Evolutionary conservation across 2,329 filamentous ascomycete species (phyloP), one percentile per base, ranked within the genome.

Genomic region (Keithomyces neogunnii): DNA sequence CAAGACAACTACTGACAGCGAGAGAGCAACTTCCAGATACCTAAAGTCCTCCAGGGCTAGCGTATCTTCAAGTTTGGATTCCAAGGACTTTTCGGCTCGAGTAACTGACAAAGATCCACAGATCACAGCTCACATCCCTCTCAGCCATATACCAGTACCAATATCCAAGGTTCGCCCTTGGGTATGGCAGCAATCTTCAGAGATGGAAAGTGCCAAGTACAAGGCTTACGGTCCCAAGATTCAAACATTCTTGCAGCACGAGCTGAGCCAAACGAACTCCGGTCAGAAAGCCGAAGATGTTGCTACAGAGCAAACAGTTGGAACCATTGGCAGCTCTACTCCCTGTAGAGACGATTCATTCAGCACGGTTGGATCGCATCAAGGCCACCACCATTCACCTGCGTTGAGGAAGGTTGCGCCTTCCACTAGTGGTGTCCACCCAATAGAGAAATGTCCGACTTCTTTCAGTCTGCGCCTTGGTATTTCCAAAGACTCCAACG

Each of bases 81-180:
- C 5, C n/a, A 19, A 40, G n/a, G 19, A 40, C 26, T 26, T 26
- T 19, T 26, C 3, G 5, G n/a, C 8, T 26, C 38, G 26, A 35
- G 8, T 35, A n/a, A 8, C 26, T 11, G 19, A 38, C 9, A 31
- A 39, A 31, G 19, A 4, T 48, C 29, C 36, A 19, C 33, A 29
- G 19, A 3, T 10, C 19, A 19, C 7, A 29, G 35, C 26, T 11
- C 7, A 11, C 28, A 11, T 30, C 7, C 26, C 19, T 9, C 30
- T n/a, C 29, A 35, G 40, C 29, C 30, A 50, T 31, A n/a, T 51
- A 38, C 31, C 3, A 32, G 48, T 54, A 13, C 58, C 52, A 3
- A 43, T 57, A 30, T 60, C 61, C 19, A 62, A 62, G 33, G 50
- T 60, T 7, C 55, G 56, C 6, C 53, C 62, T 3, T 60, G 51